Conservation (phyloP, 2,329 filamentous ascomycete genomes). For the Ilyonectria sp. region DNA sequence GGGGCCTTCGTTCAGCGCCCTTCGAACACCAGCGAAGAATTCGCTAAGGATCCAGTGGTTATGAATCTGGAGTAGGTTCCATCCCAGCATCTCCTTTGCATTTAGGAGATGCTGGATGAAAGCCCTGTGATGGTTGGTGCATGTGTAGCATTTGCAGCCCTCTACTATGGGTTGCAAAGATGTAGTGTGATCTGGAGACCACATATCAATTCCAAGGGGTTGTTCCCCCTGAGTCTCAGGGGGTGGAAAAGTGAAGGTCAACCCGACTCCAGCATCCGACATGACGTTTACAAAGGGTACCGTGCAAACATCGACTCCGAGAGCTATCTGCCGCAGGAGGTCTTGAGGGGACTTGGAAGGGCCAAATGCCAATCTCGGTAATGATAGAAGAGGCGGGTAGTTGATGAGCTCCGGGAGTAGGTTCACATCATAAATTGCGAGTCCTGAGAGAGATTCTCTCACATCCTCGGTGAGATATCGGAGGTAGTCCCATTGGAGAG, state of each 20-base stretch:
- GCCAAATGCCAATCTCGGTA: slow-evolving; percentile 84
- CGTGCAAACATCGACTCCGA: slow-evolving; percentile 86
- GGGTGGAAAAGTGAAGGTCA: slow-evolving; percentile 82
- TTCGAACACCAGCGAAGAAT: slow-evolving; percentile 82
- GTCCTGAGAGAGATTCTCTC: slow-evolving; percentile 70
- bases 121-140: slow-evolving; percentile 85
- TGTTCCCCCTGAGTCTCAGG: slow-evolving; percentile 35
- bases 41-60: slow-evolving; percentile 81
- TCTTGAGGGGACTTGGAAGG: slow-evolving; percentile 80
- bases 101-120: slow-evolving; percentile 90
- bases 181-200: slow-evolving; percentile 73
- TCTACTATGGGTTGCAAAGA: slow-evolving; percentile 74
- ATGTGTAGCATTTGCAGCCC: slow-evolving; percentile 86
- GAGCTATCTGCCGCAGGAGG: slow-evolving; percentile 80
- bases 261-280: slow-evolving; percentile 88
- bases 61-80: slow-evolving; percentile 93
- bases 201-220: slow-evolving; percentile 85
- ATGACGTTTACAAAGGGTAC: slow-evolving; percentile 81
- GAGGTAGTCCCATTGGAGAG: slow-evolving; percentile 86
- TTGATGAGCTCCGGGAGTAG: slow-evolving; percentile 76
- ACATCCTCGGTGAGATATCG: slow-evolving; percentile 78
- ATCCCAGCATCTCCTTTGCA: slow-evolving; percentile 97
- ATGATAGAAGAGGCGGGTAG: slow-evolving; percentile 66
- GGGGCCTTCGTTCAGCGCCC: slow-evolving; percentile 70
- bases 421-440: slow-evolving; percentile 85